Evolutionary conservation across 805 yeast genomes (phyloP), one percentile per base, ranked within the genome.

Genomic region (Cyberlindnera americana): DNA sequence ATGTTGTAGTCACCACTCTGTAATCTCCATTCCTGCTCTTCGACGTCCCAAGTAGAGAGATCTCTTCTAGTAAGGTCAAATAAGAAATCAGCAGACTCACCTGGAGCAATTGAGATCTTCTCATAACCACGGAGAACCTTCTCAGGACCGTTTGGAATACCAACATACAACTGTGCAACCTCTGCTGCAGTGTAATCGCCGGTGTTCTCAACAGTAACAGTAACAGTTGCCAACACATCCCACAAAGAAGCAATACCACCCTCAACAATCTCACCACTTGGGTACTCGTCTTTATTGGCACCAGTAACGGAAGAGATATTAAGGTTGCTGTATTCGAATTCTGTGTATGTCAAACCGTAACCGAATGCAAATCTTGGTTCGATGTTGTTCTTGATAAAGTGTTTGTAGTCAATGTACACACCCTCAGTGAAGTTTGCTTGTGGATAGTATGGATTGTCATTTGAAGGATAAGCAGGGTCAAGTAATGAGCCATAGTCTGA

Each of bases 361-460:
- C 83, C 84, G 52, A 78, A 78, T 43, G 75, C 81, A 50, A 57
- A 78, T 38, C 81, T 54, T 14, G 81, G 81, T 40, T 61, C 64
- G 29, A 74, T 69, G 43, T 69, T 63, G 43, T 72, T 62, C 54
- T 70, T 66, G 49, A 75, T 79, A 57, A 76, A 78, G 50, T 71
- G 70, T 41, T 73, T 60, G 63, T 78, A 78, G 56, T 76, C 84
- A 39, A 70, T 69, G 47, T 65, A 72, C 6, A 39, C 38, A 23
- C 42, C 42, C 28, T 39, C 42, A 16, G 42, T 24, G 42, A 24
- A 33, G 43, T 53, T 59, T 38, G 58, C 61, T 17, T 64, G 62
- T 23, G 44, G 40, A 10, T 62, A 62, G 35, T 59, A 44, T 17
- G 46, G 44, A 5, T 51, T 48, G 12, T 55, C 52, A 24, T 56